A percentile compares a stretch with the other conserved stretches of the same genome.
These are phyloP conservation scores for Candida saitoana DNA, from an alignment of 805 yeast species.

Conservation along the genomic window DNA sequence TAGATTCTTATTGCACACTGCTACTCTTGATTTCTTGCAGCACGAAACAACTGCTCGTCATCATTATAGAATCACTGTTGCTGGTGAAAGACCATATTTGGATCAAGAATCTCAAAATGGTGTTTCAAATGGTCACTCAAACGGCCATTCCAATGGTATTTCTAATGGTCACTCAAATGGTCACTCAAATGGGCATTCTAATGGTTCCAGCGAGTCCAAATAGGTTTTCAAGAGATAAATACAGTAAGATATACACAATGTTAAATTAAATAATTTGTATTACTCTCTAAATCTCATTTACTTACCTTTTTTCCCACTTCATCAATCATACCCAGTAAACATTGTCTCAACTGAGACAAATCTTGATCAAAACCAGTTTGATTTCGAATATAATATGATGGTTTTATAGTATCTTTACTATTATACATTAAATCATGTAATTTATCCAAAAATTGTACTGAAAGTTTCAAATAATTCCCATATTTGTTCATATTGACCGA, in stretches of 20 bases:
- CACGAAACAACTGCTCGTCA: conserved; percentile 21
- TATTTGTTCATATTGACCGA: conserved; percentile 23
- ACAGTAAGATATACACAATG: too few species aligned
- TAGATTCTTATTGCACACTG: conserved; percentile 20
- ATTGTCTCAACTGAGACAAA: not conserved
- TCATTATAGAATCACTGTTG: conserved; percentile 22
- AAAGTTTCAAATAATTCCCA: conserved; percentile 22
- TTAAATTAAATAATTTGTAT: not conserved
- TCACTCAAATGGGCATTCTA: conserved; percentile 4
- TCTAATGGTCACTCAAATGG: conserved; percentile 3
- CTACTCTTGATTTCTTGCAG: conserved; percentile 19
- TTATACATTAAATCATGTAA: conserved; percentile 27
- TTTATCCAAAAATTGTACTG: conserved; percentile 27
- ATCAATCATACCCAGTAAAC: conserved; percentile 4
- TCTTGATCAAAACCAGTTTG: conserved; percentile 6
- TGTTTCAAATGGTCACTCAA: conserved; percentile 7
- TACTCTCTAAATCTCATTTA: not conserved
- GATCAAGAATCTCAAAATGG: conserved; percentile 1
- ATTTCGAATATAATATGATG: conserved; percentile 25
- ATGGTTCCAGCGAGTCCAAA: not conserved
- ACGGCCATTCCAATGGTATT: conserved; percentile 6
- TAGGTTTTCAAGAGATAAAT: too few species aligned
- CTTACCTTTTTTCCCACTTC: not conserved
- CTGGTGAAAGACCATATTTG: conserved; percentile 24
- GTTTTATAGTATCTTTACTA: conserved; percentile 14